Evolutionary conservation across 176 grass and related monocot genomes (phyloP), one percentile per base, ranked within the genome.

Genomic region (Alopecurus myosuroides): DNA sequence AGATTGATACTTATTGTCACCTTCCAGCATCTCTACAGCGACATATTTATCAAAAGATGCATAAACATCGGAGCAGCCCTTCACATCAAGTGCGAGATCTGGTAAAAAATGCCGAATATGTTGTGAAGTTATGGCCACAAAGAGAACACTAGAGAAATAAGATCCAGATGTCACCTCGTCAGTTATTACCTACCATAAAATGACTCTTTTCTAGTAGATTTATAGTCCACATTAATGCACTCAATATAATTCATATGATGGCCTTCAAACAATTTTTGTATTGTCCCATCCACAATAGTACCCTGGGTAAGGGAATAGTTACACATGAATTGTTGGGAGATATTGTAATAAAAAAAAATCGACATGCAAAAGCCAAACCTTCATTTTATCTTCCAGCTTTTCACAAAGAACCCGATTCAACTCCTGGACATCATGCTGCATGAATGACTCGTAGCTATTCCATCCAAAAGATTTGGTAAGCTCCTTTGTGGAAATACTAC

Each of bases 201-300:
- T 48, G 93, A 95, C 33, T 92, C 93, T 79, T 95, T 95, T 80
- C 90, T 95, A 41, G 85, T 92, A 48, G 93, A 95, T 81, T 86
- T 95, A 44, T 81, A 92, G 17, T 95, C 93, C 46, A 88, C 93
- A 82, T 92, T 81, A 81, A 95, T 84, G 76, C 93, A 95, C 65
- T 95, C 93, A 7, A 95, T 95, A 92, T 92, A 95, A 86, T 92
- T 95, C 90, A 95, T 95, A 84, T 90, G 90, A 67, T 95, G 93
- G 50, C 93, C 93, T 73, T 88, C 93, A 63, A 95, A 95, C 73
- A 95, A 84, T 48, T 92, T 87, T 80, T 95, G 90, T 58, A 95
- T 95, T 62, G 93, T 58, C 41, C 93, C 93, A 88, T 92, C 93
- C 64, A 95, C 90, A 26, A 82, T 63, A 74, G 93, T 92, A 62